Evolutionary conservation across 371 early-diverging fungal genomes (phyloP).

Genomic region (Mucor racemosus): DNA sequence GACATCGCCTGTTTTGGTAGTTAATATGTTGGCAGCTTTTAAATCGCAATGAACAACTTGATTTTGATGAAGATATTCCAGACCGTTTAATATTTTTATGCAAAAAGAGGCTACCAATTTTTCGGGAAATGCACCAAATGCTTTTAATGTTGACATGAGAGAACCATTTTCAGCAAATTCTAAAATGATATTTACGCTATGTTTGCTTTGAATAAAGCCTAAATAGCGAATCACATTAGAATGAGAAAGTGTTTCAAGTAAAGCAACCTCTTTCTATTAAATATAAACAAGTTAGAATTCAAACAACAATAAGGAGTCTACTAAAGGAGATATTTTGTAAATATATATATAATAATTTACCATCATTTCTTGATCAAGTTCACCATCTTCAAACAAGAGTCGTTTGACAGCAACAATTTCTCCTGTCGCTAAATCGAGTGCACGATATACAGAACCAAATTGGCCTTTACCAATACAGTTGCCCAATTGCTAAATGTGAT

Average conservation of each 20-base stretch:
- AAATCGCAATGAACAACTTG: constrained; percentile 95
- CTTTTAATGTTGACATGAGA: constrained; percentile 84
- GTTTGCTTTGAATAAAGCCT: constrained; percentile 79
- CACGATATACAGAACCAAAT: constrained; percentile 88
- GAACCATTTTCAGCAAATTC: constrained; percentile 97
- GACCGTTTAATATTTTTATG: constrained; percentile 87
- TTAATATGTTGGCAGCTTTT: constrained; percentile 95
- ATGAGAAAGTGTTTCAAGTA: constrained; percentile 76
- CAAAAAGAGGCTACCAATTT: constrained; percentile 90
- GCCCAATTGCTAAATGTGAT: constrained; percentile 69
- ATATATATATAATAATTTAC: constrained; percentile 18
- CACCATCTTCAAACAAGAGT: constrained; percentile 69
- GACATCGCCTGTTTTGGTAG: constrained; percentile 92
- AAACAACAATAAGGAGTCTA: neutral
- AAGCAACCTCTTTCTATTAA: constrained; percentile 68
- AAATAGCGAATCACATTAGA: constrained; percentile 87
- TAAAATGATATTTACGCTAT: constrained; percentile 82
- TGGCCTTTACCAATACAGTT: constrained; percentile 94
- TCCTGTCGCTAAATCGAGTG: constrained; percentile 84
- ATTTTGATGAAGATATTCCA: constrained; percentile 91
- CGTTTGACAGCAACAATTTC: constrained; percentile 91
- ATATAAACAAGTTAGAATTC: neutral
- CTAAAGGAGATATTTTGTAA: no score
- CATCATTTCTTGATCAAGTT: constrained; percentile 60
- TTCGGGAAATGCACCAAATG: constrained; percentile 94